These are phyloP conservation scores for Leccinum griseonigrum DNA, from an alignment of 1,284 basidiomycete genomes.

Conservation along the genomic window DNA sequence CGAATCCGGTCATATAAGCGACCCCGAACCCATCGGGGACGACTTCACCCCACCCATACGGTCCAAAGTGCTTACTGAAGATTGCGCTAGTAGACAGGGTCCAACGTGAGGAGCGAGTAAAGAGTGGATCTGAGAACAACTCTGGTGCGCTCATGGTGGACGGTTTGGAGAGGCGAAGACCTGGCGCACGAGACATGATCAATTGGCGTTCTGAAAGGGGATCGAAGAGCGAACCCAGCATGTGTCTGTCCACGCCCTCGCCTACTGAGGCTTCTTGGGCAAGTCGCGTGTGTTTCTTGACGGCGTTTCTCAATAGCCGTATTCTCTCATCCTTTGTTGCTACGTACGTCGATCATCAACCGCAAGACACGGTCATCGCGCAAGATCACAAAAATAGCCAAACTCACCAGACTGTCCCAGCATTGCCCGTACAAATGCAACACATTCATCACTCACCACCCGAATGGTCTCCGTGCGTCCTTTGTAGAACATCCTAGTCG, in stretches of 20 bases:
- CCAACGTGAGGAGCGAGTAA: conserved; percentile 66
- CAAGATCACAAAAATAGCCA: background rate
- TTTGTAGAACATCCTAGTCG: conserved; percentile 80
- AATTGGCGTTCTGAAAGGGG: background rate
- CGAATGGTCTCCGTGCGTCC: conserved; percentile 89
- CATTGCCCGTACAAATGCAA: conserved; percentile 77
- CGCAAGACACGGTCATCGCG: background rate
- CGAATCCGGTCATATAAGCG: conserved; percentile 74
- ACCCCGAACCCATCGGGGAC: conserved; percentile 79
- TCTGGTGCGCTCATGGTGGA: conserved; percentile 62
- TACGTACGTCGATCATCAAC: conserved; percentile 5
- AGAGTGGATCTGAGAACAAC: conserved; percentile 73
- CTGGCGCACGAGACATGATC: conserved; percentile 34
- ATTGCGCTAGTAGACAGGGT: conserved; percentile 84
- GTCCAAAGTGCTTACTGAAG: conserved; percentile 76
- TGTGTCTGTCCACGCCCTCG: conserved; percentile 80
- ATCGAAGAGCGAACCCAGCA: conserved; percentile 57
- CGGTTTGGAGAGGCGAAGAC: conserved; percentile 63
- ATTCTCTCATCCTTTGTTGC: conserved; percentile 46
- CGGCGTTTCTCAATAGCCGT: conserved; percentile 61
- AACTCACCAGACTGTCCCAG: conserved; percentile 41
- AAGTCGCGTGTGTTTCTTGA: conserved; percentile 65
- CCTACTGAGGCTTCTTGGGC: conserved; percentile 73
- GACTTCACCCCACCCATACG: conserved; percentile 89
- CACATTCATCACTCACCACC: conserved; percentile 69